Conservation (phyloP, 768 basidiomycete genomes). For the Auricularia sp. region DNA sequence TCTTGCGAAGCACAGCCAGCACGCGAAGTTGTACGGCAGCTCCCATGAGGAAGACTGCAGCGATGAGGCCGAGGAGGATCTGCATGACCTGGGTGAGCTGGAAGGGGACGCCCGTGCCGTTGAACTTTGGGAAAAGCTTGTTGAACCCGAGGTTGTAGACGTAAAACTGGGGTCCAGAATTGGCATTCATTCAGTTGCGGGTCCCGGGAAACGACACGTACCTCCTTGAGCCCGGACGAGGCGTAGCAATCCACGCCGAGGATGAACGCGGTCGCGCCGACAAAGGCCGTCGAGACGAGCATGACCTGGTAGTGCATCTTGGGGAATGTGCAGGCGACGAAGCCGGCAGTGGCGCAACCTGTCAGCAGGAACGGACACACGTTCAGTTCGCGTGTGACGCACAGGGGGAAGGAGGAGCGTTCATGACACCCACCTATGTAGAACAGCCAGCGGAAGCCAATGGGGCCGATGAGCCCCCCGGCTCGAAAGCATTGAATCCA, state of each 20-base stretch:
- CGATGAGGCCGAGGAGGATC: slow-evolving; percentile 85
- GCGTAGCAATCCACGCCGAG: slow-evolving; percentile 92
- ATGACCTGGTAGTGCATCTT: slow-evolving; percentile 82
- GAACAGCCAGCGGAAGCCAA: slow-evolving; percentile 82
- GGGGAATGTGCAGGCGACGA: slow-evolving; percentile 75
- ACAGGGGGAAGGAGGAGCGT: slow-evolving; percentile 8
- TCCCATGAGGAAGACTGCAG: slow-evolving; percentile 75
- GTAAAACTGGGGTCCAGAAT: slow-evolving; percentile 58
- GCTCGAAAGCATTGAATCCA: slow-evolving; percentile 80
- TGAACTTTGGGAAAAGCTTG: slow-evolving; percentile 68
- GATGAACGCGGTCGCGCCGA: slow-evolving; percentile 85
- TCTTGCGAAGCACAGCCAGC: slow-evolving; percentile 66
- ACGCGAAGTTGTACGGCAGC: slow-evolving; percentile 85
- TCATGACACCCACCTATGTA: slow-evolving; percentile 55
- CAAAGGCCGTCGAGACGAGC: slow-evolving; percentile 77
- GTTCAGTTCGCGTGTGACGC: slow-evolving; percentile 7
- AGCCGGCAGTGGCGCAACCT: slow-evolving; percentile 69
- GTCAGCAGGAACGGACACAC: slow-evolving; percentile 13
- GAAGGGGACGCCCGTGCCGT: slow-evolving; percentile 55
- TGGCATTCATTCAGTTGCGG: slow-evolving; percentile 7
- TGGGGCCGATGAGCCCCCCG: slow-evolving; percentile 68
- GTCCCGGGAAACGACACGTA: slow-evolving; percentile 22
- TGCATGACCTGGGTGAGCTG: slow-evolving; percentile 86
- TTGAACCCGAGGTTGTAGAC: slow-evolving; percentile 90
- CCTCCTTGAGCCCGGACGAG: slow-evolving; percentile 88